Percentiles rank a stretch among this genome's conserved stretches.
Evolutionary conservation across 1,284 basidiomycete species (phyloP).

Genomic region (Ganoderma leucocontextum): DNA sequence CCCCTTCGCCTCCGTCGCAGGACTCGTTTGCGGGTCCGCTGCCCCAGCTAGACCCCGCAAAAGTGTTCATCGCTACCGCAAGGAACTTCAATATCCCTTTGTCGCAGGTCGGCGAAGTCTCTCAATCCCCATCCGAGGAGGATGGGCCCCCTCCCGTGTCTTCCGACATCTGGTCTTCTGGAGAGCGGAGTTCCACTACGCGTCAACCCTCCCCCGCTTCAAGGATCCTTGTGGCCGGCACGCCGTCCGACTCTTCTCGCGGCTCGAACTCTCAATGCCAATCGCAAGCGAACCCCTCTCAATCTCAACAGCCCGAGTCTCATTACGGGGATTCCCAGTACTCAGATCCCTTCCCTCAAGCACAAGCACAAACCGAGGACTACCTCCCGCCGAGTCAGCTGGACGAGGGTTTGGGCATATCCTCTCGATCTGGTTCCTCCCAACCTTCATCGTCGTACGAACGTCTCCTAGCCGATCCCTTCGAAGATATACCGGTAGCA

Average conservation of each 20-base stretch:
- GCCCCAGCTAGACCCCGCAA: constrained; percentile 53
- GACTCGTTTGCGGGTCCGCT: constrained; percentile 68
- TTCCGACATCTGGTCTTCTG: constrained; percentile 25
- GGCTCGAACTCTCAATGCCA: constrained; percentile 22
- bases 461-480: constrained; percentile 22
- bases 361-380: constrained; percentile 17
- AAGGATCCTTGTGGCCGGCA: constrained; percentile 31
- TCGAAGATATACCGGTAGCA: constrained; percentile 4
- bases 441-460: constrained; percentile 36
- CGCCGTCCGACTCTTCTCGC: constrained; percentile 31
- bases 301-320: constrained; percentile 7
- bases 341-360: constrained; percentile 25
- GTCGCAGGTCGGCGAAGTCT: constrained; percentile 54
- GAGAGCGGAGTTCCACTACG: neutral
- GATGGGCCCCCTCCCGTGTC: constrained; percentile 32
- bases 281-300: neutral
- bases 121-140: constrained; percentile 29
- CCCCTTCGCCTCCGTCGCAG: constrained; percentile 52
- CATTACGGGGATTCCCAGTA: constrained; percentile 19
- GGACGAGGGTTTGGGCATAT: neutral
- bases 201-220: constrained; percentile 15
- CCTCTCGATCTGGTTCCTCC: constrained; percentile 26
- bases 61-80: constrained; percentile 55
- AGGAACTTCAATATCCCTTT: constrained; percentile 65
- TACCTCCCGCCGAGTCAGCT: neutral